Conservation (phyloP, 352 stramenopile species). For the Globisporangium iwayamae region DNA sequence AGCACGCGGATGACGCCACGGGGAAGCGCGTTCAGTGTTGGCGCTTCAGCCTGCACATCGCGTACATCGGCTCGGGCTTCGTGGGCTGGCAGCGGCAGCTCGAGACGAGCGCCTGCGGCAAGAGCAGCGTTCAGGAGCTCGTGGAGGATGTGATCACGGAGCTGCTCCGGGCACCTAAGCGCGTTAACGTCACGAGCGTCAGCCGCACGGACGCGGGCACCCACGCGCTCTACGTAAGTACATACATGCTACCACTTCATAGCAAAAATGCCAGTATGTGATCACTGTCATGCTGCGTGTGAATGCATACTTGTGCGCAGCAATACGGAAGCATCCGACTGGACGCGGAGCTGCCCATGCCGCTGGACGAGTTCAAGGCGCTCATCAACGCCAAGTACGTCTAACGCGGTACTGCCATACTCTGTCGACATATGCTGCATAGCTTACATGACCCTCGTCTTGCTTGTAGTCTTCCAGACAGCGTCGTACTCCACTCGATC, state of each 20-base stretch:
- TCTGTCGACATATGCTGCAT: neutral
- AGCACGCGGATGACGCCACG: neutral
- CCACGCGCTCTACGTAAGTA: conserved; percentile 75
- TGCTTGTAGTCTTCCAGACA: conserved; percentile 30
- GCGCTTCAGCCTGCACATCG: conserved; percentile 71
- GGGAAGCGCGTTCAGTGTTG: conserved; percentile 16
- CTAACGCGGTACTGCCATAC: neutral
- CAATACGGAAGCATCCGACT: conserved; percentile 85
- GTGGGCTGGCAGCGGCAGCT: conserved; percentile 79
- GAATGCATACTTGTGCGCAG: conserved; percentile 23
- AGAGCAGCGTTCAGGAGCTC: conserved; percentile 75
- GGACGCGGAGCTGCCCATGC: conserved; percentile 30
- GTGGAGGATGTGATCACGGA: conserved; percentile 68
- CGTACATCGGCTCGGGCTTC: conserved; percentile 72
- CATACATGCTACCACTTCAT: neutral
- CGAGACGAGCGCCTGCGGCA: conserved; percentile 40
- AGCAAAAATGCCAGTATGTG: neutral
- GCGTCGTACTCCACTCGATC: conserved; percentile 51
- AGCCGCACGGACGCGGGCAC: conserved; percentile 83
- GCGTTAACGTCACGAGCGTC: conserved; percentile 80
- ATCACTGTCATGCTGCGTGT: conserved; percentile 12
- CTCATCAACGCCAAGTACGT: conserved; percentile 53
- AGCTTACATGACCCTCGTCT: too few relatives aligned
- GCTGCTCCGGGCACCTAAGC: conserved; percentile 34
- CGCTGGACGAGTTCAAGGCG: conserved; percentile 39